Percentiles rank a stretch among this genome's conserved stretches.
Conservation (phyloP, 2,329 filamentous ascomycete genomes). For the Cercospora beticola region DNA sequence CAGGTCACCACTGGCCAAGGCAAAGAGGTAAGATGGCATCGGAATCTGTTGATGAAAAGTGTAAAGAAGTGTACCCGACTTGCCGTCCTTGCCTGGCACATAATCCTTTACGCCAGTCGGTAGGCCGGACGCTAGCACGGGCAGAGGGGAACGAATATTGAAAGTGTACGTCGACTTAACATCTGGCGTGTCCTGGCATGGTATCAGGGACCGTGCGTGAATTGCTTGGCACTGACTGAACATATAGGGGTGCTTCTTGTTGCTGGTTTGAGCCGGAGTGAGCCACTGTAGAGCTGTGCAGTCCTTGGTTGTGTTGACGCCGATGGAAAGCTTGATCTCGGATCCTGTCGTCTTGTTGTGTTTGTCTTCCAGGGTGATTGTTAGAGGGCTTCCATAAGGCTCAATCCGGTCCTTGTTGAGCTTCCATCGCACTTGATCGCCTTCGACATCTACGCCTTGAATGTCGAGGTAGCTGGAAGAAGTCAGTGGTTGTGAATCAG, state of each 20-base stretch:
- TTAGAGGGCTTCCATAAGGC: constrained; percentile 72
- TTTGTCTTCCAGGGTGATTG: constrained; percentile 54
- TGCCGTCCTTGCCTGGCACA: constrained; percentile 54
- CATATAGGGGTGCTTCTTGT: constrained; percentile 95
- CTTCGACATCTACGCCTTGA: constrained; percentile 67
- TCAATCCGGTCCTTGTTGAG: constrained; percentile 65
- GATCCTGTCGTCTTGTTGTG: constrained; percentile 38
- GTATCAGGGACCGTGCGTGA: constrained; percentile 88
- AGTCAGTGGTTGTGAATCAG: neutral
- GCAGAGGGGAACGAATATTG: constrained; percentile 79
- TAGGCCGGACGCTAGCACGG: constrained; percentile 89
- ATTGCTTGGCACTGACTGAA: constrained; percentile 98
- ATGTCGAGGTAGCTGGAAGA: constrained; percentile 66
- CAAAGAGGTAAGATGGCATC: constrained; percentile 92
- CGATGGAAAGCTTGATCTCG: constrained; percentile 32
- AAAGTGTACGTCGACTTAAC: constrained; percentile 95
- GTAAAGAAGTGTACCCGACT: constrained; percentile 63
- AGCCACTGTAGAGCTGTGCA: constrained; percentile 97
- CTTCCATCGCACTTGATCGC: constrained; percentile 64
- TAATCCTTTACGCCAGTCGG: constrained; percentile 55
- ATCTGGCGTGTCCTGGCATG: constrained; percentile 95
- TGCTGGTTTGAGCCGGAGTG: constrained; percentile 87
- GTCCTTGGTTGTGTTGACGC: constrained; percentile 74
- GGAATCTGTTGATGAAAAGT: constrained; percentile 87
- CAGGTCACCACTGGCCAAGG: constrained; percentile 82